Evolutionary conservation across 1,284 basidiomycete species (phyloP), one percentile per base, ranked within the genome.

Genomic region (Ustilago loliicola): DNA sequence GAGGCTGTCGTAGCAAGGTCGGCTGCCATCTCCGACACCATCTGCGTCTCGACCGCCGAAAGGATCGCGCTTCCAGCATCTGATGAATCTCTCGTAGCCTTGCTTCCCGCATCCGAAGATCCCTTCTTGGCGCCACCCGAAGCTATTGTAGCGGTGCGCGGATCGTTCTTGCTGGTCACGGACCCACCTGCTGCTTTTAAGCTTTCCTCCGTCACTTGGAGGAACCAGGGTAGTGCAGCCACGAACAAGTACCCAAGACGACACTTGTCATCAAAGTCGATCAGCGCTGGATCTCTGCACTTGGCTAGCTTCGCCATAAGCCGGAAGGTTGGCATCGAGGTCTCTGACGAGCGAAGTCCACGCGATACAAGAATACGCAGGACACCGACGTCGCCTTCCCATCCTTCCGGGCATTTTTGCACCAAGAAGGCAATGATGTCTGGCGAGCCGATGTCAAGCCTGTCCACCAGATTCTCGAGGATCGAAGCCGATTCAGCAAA

Each of bases 191-290:
- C 64, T 4, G 65, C 59, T 38, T 65, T 58, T 17, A 77, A 36
- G 32, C 63, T 59, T 32, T 79, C 87, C 50, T 91, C 88, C 90
- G 94, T 94, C 3, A 92, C 91, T 70, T 93, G 91, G 34, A 97
- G 87, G 87, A 94, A 96, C 92, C 93, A 95, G 0, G 96, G 95
- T n/a, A 98, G 88, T 1, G 91, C 91, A 6, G 92, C 89, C 0
- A 93, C 91, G 84, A 96, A 96, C 32, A 96, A 88, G 83, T 95
- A 93, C 13, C 94, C 90, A 10, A 97, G 88, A 32, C 94, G 91
- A 11, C 70, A 71, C 27, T 69, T 66, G 48, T 91, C 91, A 45
- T 90, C 89, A 32, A 90, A 86, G 86, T 96, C 94, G 47, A 96
- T 90, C 27, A 96, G 88, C 23, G 90, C 89, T 15, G 89, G 88